Percentiles rank a stretch among this genome's conserved stretches.
Conservation (phyloP, 768 basidiomycete species). For the Rhodocollybia butyracea region DNA sequence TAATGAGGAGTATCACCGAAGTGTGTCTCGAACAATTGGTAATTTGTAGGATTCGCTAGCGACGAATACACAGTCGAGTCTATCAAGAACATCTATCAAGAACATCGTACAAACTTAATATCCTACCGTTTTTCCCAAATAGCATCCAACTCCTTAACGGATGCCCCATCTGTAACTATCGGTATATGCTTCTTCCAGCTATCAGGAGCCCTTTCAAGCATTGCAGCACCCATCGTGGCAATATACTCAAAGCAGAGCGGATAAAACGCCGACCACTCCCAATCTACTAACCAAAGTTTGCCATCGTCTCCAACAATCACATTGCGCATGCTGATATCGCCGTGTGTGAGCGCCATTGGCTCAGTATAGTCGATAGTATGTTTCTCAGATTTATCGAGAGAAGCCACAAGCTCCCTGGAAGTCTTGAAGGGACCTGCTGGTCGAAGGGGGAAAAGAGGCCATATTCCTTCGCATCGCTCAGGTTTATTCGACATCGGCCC, state of each 20-base stretch:
- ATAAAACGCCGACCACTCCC: slow-evolving; percentile 18
- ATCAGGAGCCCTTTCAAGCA: too few relatives aligned
- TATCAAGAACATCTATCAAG: too few relatives aligned
- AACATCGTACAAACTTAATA: too few relatives aligned
- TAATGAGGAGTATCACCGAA: too few relatives aligned
- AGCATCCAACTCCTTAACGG: too few relatives aligned
- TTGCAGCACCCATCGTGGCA: too few relatives aligned
- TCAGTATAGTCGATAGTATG: slow-evolving; percentile 13
- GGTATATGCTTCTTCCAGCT: too few relatives aligned
- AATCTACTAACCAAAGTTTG: slow-evolving; percentile 19
- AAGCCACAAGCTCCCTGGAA: slow-evolving; percentile 12
- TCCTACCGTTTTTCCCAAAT: too few relatives aligned
- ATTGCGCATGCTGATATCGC: slow-evolving; percentile 17
- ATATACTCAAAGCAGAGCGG: slow-evolving; percentile 10
- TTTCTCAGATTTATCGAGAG: slow-evolving; percentile 11
- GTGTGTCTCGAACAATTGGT: too few relatives aligned
- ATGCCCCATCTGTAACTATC: too few relatives aligned
- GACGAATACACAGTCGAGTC: too few relatives aligned
- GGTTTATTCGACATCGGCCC: slow-evolving; percentile 12
- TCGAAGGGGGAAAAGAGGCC: slow-evolving; percentile 8
- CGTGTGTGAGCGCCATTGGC: slow-evolving; percentile 21
- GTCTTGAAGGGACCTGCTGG: slow-evolving; percentile 13
- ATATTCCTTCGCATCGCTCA: slow-evolving; percentile 8
- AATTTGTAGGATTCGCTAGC: too few relatives aligned
- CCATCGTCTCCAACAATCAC: slow-evolving; percentile 19